A percentile compares a stretch with the other conserved stretches of the same genome.
Evolutionary conservation across 202 grass and related monocot genomes (phyloP).

Genomic region (Zizania palustris): DNA sequence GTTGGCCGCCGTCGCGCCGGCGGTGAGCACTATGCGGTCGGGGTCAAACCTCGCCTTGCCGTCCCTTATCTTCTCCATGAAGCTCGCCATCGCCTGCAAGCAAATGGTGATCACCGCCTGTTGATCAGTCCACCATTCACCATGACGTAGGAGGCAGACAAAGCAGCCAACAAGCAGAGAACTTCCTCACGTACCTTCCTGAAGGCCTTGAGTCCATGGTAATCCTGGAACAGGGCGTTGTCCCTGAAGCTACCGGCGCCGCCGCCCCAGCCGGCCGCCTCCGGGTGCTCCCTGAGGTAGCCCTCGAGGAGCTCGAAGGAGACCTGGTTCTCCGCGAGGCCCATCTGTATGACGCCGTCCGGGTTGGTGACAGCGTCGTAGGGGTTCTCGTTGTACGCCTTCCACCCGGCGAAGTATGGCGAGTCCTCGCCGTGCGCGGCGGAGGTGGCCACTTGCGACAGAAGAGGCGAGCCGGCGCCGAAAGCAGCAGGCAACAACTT

Average conservation of each 20-base stretch:
- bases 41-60: slow-evolving; percentile 61
- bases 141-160: no score
- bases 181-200: slow-evolving; percentile 39
- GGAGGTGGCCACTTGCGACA: slow-evolving; percentile 60
- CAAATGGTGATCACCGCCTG: not conserved
- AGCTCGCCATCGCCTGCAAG: slow-evolving; percentile 65
- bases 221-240: slow-evolving; percentile 74
- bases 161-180: not conserved
- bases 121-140: not conserved
- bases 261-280: slow-evolving; percentile 43
- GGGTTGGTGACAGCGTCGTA: slow-evolving; percentile 61
- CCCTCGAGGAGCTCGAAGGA: slow-evolving; percentile 75
- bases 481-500: slow-evolving; percentile 15
- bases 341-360: slow-evolving; percentile 78
- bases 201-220: slow-evolving; percentile 64
- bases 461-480: slow-evolving; percentile 8
- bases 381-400: slow-evolving; percentile 66
- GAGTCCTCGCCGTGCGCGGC: slow-evolving; percentile 70
- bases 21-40: slow-evolving; percentile 67
- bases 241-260: slow-evolving; percentile 50
- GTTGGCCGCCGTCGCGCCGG: slow-evolving; percentile 69
- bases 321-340: slow-evolving; percentile 84
- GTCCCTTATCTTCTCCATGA: slow-evolving; percentile 77
- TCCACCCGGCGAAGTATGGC: slow-evolving; percentile 82
- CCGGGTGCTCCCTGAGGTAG: slow-evolving; percentile 60